These are phyloP conservation scores for Pichia sp. DNA, from an alignment of 1,139 yeast species.

Conservation along the genomic window DNA sequence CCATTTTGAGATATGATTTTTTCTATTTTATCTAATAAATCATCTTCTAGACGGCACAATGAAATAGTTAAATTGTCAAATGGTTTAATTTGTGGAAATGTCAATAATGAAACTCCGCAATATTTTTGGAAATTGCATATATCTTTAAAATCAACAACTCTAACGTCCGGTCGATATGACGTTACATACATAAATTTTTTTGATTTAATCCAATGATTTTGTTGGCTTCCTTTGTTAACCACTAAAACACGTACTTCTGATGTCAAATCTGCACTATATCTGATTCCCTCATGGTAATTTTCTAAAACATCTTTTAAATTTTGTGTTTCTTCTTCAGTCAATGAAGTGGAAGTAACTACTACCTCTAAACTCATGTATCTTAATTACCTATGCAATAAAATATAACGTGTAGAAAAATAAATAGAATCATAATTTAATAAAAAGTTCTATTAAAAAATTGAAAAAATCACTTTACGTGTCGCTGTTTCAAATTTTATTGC, in stretches of 20 bases:
- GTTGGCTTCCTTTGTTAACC: slow-evolving; percentile 17
- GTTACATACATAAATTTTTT: slow-evolving; percentile 42
- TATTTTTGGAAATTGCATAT: slow-evolving; percentile 23
- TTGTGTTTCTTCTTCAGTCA: slow-evolving; percentile 17
- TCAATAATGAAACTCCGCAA: not conserved
- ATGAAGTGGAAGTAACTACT: slow-evolving; percentile 24
- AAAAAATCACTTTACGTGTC: no score
- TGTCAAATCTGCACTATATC: slow-evolving; percentile 24
- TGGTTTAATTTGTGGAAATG: slow-evolving; percentile 9
- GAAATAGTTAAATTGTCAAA: slow-evolving; percentile 25
- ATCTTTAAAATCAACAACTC: slow-evolving; percentile 43
- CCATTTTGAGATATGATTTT: slow-evolving; percentile 46
- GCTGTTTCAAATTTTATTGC: no score
- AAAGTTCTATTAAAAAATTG: no score
- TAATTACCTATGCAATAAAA: no score
- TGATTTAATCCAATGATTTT: slow-evolving; percentile 23
- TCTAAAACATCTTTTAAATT: not conserved
- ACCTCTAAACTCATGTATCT: not conserved
- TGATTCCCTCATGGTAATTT: slow-evolving; percentile 9
- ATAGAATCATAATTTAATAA: no score
- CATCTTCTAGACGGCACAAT: slow-evolving; percentile 21
- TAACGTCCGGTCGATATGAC: slow-evolving; percentile 51
- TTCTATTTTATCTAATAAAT: slow-evolving; percentile 27
- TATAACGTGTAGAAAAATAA: no score
- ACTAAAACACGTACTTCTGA: slow-evolving; percentile 22